These are phyloP conservation scores for Triticum aestivum DNA, from an alignment of 176 grass and related monocot species.

Conservation along the genomic window DNA sequence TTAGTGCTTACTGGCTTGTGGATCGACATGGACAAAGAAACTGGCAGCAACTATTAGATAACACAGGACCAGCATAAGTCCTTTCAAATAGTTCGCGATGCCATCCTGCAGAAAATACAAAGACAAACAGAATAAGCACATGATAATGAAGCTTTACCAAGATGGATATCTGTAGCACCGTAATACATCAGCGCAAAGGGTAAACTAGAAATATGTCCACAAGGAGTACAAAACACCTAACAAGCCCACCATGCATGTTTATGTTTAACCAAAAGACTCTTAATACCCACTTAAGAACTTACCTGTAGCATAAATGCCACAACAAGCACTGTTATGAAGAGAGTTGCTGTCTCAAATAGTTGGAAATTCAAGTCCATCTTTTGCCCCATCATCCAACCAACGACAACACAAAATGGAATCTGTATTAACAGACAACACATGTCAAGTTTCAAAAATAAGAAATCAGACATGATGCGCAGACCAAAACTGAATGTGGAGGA, in stretches of 20 bases:
- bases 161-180: neutral
- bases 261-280: no score
- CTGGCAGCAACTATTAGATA: constrained; percentile 89
- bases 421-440: constrained; percentile 30
- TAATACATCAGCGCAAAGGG: neutral
- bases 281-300: constrained; percentile 4
- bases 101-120: constrained; percentile 50
- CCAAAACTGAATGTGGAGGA: neutral
- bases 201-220: neutral
- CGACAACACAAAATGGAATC: constrained; percentile 95
- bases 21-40: constrained; percentile 87
- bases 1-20: constrained; percentile 48
- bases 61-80: constrained; percentile 78
- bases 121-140: constrained; percentile 3
- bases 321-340: constrained; percentile 93
- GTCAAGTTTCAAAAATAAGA: constrained; percentile 2
- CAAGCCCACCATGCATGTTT: neutral
- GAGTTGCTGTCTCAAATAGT: constrained; percentile 87
- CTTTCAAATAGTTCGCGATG: constrained; percentile 74
- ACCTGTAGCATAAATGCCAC: constrained; percentile 99
- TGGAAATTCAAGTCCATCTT: constrained; percentile 98
- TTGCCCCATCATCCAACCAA: constrained; percentile 92
- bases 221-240: neutral
- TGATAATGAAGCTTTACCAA: neutral
- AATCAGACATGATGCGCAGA: neutral